These are phyloP conservation scores for Glycyrrhiza uralensis DNA, from an alignment of 306 rosid genomes.

Conservation along the genomic window DNA sequence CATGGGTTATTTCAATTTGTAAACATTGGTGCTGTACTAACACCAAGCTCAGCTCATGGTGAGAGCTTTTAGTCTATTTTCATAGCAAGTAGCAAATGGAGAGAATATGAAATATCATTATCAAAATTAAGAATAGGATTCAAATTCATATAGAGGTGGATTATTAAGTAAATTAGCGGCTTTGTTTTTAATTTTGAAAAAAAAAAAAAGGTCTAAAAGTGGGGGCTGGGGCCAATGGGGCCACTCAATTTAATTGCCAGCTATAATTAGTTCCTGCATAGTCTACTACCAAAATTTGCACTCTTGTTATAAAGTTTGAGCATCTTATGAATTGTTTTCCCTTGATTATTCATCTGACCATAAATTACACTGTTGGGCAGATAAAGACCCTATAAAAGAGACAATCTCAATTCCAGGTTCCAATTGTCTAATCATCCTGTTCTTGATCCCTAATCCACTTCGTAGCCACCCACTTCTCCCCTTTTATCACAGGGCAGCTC, in stretches of 20 bases:
- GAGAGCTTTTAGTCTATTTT: no score
- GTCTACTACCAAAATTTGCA: slow-evolving; percentile 1
- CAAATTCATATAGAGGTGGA: no score
- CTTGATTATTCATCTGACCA: slow-evolving; percentile 8
- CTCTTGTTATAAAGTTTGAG: slow-evolving; percentile 3
- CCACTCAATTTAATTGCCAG: not conserved
- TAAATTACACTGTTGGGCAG: slow-evolving; percentile 4
- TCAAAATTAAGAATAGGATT: no score
- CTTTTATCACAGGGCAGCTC: slow-evolving; percentile 80
- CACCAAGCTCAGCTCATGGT: no score
- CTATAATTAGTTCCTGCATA: not conserved
- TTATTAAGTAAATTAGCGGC: no score
- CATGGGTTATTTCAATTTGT: not conserved
- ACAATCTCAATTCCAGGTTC: not conserved
- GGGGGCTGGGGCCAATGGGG: not conserved
- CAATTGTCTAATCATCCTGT: slow-evolving; percentile 36
- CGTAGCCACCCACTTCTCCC: slow-evolving; percentile 93
- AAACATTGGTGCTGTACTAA: no score
- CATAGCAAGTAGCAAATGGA: no score
- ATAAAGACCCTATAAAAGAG: not conserved
- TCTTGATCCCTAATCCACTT: slow-evolving; percentile 82
- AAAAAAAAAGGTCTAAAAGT: no score
- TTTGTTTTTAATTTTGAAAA: no score
- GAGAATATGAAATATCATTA: no score
- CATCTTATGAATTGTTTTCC: slow-evolving; percentile 18